Conservation (phyloP, 2,329 filamentous ascomycete species). For the Colletotrichum acutatum region DNA sequence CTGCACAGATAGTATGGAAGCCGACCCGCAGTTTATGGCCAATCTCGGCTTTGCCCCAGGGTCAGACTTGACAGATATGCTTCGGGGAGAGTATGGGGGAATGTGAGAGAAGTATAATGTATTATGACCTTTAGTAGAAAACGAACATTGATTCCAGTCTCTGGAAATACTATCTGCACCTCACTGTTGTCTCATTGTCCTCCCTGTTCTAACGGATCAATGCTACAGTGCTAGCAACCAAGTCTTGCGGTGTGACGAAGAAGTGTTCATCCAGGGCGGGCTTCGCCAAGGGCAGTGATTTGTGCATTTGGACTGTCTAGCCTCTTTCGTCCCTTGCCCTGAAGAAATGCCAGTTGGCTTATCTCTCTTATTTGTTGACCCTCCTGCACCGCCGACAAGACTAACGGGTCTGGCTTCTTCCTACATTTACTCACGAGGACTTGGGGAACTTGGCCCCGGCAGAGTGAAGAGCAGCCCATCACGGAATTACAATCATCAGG, state of each 20-base stretch:
- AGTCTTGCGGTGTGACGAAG: background rate
- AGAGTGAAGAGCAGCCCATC: background rate
- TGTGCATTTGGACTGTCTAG: background rate
- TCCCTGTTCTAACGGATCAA: background rate
- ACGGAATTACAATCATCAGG: slow-evolving; percentile 15
- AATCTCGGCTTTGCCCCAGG: slow-evolving; percentile 74
- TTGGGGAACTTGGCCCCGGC: background rate
- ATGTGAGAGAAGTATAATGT: slow-evolving; percentile 30
- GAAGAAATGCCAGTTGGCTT: background rate
- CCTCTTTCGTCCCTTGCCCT: slow-evolving; percentile 7
- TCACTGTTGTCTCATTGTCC: background rate
- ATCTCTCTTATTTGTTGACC: background rate
- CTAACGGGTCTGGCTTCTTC: background rate
- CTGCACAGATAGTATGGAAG: slow-evolving; percentile 59
- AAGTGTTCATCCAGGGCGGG: slow-evolving; percentile 11
- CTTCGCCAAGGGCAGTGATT: background rate
- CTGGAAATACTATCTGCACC: background rate
- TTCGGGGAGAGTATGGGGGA: slow-evolving; percentile 49
- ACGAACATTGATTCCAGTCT: slow-evolving; percentile 4
- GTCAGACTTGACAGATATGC: slow-evolving; percentile 66
- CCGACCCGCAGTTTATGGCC: slow-evolving; percentile 73
- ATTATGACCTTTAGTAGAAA: slow-evolving; percentile 21
- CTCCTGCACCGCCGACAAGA: background rate
- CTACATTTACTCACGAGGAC: background rate
- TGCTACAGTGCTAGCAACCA: background rate